A percentile compares a stretch with the other conserved stretches of the same genome.
These are phyloP conservation scores for Penicillium glabrum DNA, from an alignment of 2,329 filamentous ascomycete species.

Conservation along the genomic window DNA sequence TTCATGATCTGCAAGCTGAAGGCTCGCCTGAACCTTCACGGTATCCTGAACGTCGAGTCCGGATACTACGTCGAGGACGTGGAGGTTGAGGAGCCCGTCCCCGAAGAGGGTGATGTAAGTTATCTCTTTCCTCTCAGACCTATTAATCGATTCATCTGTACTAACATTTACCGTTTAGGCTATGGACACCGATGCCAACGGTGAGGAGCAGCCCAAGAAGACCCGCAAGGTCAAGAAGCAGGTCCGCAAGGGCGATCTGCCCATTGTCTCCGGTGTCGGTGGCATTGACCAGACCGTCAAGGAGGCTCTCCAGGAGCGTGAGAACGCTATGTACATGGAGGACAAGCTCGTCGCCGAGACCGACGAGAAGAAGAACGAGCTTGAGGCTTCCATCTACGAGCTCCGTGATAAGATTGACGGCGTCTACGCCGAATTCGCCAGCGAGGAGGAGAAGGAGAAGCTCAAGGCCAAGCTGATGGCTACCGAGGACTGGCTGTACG, in stretches of 20 bases:
- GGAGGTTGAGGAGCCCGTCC: slow-evolving; percentile 91
- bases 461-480: slow-evolving; percentile 79
- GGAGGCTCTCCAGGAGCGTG: slow-evolving; percentile 66
- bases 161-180: slow-evolving; percentile 54
- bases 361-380: slow-evolving; percentile 99
- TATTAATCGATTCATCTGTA: not conserved
- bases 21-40: slow-evolving; percentile 93
- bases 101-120: slow-evolving; percentile 63
- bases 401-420: slow-evolving; percentile 93
- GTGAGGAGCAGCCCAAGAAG: slow-evolving; percentile 71
- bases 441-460: slow-evolving; percentile 87
- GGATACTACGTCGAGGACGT: slow-evolving; percentile 98
- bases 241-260: slow-evolving; percentile 93
- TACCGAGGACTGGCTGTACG: slow-evolving; percentile 97
- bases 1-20: slow-evolving; percentile 99
- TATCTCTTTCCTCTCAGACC: not conserved
- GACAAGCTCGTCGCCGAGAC: slow-evolving; percentile 98
- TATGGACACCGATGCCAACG: slow-evolving; percentile 77
- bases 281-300: slow-evolving; percentile 71
- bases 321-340: slow-evolving; percentile 90
- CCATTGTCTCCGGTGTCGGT: slow-evolving; percentile 78
- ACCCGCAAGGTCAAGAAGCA: slow-evolving; percentile 99
- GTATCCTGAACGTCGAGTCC: slow-evolving; percentile 91
- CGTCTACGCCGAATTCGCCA: slow-evolving; percentile 83
- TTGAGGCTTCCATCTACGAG: slow-evolving; percentile 97